Percentiles rank a stretch among this genome's conserved stretches.
phyloP scores from a whole-genome alignment of 257 asterid genomes.

The Capsicum rhomboideum region DNA sequence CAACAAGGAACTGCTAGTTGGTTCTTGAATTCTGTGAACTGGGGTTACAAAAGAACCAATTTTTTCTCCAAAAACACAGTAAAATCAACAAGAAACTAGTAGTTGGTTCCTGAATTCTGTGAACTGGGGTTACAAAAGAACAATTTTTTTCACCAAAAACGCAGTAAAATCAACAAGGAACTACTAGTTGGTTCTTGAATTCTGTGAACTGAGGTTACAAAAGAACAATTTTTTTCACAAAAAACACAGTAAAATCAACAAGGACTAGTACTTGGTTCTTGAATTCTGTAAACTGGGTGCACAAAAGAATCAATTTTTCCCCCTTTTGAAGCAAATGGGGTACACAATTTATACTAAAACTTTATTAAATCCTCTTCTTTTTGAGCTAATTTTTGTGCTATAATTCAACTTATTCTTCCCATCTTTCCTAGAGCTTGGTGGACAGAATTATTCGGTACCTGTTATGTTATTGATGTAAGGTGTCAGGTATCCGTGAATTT shows the following conservation, averaged over 20 bases:
- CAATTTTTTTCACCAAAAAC: conserved; percentile 1
- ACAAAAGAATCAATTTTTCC: neutral
- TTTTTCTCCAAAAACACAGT: neutral
- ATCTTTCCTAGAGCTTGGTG: too few species aligned
- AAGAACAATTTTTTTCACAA: too few species aligned
- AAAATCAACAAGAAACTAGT: too few species aligned
- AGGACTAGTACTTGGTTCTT: neutral
- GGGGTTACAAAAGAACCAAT: neutral
- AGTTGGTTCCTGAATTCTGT: too few species aligned
- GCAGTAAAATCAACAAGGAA: neutral
- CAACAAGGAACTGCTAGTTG: too few species aligned
- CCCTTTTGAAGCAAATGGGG: neutral
- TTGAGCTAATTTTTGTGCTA: neutral
- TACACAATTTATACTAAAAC: neutral
- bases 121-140: neutral
- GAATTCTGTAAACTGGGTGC: neutral
- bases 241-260: neutral
- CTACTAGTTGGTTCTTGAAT: neutral
- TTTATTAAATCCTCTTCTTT: neutral
- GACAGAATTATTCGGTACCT: too few species aligned
- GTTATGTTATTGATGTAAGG: too few species aligned
- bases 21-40: neutral
- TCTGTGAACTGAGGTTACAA: neutral
- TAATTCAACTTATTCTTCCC: too few species aligned
- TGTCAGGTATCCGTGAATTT: too few species aligned